phyloP scores from a whole-genome alignment of 2,329 filamentous ascomycete genomes.

The Basipetospora chlamydospora region DNA sequence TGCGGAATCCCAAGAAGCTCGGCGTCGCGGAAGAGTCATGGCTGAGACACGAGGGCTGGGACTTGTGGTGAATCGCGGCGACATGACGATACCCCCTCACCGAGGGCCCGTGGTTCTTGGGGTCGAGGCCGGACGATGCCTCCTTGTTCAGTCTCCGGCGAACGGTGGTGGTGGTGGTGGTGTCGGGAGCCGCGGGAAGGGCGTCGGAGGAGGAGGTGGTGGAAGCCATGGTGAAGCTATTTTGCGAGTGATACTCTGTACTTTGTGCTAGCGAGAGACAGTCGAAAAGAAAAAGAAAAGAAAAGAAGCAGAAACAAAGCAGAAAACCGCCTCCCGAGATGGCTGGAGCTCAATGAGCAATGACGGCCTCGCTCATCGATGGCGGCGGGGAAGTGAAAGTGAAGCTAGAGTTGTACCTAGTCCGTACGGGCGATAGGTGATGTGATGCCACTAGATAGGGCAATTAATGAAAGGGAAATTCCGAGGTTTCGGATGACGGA shows the following conservation, averaged over 20 bases:
- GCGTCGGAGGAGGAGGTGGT: not conserved
- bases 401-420: no score
- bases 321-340: no score
- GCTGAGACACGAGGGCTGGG: slow-evolving; percentile 67
- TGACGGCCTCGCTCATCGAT: not conserved
- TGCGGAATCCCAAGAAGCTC: slow-evolving; percentile 86
- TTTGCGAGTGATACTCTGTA: not conserved
- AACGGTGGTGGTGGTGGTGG: slow-evolving; percentile 5
- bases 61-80: slow-evolving; percentile 64
- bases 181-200: not conserved
- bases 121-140: not conserved
- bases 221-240: slow-evolving; percentile 2
- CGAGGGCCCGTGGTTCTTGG: not conserved
- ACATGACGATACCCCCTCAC: slow-evolving; percentile 76
- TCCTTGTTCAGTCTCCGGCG: slow-evolving; percentile 6
- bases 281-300: no score
- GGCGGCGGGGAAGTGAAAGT: not conserved
- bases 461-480: no score
- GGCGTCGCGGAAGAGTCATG: slow-evolving; percentile 62
- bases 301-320: no score
- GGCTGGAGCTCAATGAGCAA: no score
- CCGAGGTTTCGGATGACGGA: no score
- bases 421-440: no score
- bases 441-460: no score
- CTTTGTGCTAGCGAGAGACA: not conserved